Conservation (phyloP, 139 green algal species). For the Chlorella sp. region DNA sequence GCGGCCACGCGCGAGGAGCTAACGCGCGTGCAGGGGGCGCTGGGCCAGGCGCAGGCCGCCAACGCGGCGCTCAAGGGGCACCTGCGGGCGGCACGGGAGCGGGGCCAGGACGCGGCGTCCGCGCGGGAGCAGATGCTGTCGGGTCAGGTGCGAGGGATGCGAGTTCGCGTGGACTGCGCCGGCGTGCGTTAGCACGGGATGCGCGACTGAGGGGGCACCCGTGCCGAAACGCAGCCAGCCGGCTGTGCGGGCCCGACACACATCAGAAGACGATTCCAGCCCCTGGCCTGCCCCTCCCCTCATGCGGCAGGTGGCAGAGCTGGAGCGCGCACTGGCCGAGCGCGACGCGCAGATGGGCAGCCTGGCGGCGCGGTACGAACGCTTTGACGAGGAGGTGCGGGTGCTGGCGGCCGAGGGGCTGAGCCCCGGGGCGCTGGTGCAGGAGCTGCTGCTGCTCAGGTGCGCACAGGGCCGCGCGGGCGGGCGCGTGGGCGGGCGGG, state of each 20-base stretch:
- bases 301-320: constrained; percentile 16
- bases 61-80: constrained; percentile 49
- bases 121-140: constrained; percentile 16
- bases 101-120: constrained; percentile 11
- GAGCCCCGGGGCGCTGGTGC: constrained; percentile 17
- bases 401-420: constrained; percentile 30
- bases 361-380: too few relatives aligned
- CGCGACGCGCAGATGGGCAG: constrained; percentile 48
- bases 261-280: background rate
- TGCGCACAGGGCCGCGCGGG: background rate
- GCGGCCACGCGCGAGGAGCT: constrained; percentile 42
- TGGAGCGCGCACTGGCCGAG: constrained; percentile 44
- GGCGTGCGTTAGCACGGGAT: too few relatives aligned
- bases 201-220: background rate
- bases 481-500: background rate
- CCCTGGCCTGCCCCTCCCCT: background rate
- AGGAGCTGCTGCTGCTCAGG: constrained; percentile 32
- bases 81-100: constrained; percentile 21
- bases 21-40: constrained; percentile 43
- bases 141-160: constrained; percentile 19
- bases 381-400: constrained; percentile 22
- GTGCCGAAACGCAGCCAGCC: background rate
- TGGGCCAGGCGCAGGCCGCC: constrained; percentile 46
- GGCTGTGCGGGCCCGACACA: background rate
- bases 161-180: too few relatives aligned